A percentile compares a stretch with the other conserved stretches of the same genome.
These are phyloP conservation scores for Sporothrix phasma DNA, from an alignment of 2,329 filamentous ascomycete genomes.

Conservation along the genomic window DNA sequence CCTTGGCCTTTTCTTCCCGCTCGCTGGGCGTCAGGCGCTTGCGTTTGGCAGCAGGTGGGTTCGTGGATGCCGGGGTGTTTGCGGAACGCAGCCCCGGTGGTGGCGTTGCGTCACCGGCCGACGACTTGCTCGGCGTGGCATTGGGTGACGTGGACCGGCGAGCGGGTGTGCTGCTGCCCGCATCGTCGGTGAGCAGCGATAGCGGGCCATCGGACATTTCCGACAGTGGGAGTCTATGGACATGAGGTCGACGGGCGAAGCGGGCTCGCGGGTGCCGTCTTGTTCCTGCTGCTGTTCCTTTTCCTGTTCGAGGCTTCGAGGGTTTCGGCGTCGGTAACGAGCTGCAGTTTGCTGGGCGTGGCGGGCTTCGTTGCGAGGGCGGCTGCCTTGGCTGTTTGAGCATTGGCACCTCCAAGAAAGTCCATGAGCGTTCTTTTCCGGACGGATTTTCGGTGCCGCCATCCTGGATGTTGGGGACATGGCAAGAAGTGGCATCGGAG, in stretches of 20 bases:
- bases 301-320: conserved; percentile 9
- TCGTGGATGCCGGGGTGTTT: neutral
- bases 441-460: conserved; percentile 28
- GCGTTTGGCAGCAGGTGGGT: conserved; percentile 31
- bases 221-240: conserved; percentile 13
- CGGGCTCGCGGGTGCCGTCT: neutral
- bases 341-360: conserved; percentile 18
- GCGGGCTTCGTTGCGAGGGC: neutral
- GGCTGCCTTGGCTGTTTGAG: neutral
- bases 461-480: conserved; percentile 41
- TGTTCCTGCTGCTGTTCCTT: conserved; percentile 1
- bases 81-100: neutral
- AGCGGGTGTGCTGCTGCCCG: conserved; percentile 32
- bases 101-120: conserved; percentile 8
- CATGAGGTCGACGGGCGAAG: conserved; percentile 10
- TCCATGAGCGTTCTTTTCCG: conserved; percentile 40
- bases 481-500: conserved; percentile 38
- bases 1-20: conserved; percentile 30
- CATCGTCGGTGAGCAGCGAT: conserved; percentile 34
- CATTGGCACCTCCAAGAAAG: conserved; percentile 26
- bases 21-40: conserved; percentile 35
- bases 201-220: conserved; percentile 21
- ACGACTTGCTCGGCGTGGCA: conserved; percentile 23
- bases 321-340: conserved; percentile 17
- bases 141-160: conserved; percentile 30